These are phyloP conservation scores for Fraxinus sp. DNA, from an alignment of 305 asterid genomes.

Conservation along the genomic window DNA sequence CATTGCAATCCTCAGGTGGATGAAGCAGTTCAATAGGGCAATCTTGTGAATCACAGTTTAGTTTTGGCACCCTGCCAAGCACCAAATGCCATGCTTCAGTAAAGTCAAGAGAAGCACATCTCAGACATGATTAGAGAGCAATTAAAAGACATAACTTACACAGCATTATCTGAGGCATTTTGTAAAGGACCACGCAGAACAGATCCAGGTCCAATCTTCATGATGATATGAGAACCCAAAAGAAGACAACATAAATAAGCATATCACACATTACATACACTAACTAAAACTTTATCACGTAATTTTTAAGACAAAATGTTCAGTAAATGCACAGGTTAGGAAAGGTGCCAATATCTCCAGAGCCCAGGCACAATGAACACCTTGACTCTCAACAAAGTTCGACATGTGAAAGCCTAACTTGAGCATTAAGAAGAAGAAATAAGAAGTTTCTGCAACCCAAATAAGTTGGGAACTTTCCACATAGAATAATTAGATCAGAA, in stretches of 20 bases:
- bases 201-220: conserved; percentile 95
- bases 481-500: background rate
- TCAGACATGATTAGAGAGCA: conserved; percentile 18
- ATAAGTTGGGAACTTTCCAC: background rate
- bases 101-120: conserved; percentile 3
- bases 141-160: conserved; percentile 51
- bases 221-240: conserved; percentile 23
- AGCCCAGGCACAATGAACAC: background rate
- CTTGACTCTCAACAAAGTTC: background rate
- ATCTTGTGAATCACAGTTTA: conserved; percentile 62
- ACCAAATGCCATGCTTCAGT: conserved; percentile 19
- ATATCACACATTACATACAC: background rate
- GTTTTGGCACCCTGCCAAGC: conserved; percentile 68
- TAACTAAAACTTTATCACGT: conserved; percentile 1
- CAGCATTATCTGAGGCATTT: conserved; percentile 70
- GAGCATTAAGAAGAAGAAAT: background rate
- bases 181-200: conserved; percentile 84
- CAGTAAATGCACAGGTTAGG: background rate
- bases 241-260: conserved; percentile 15
- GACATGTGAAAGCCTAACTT: background rate
- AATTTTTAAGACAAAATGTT: conserved; percentile 15
- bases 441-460: conserved; percentile 4
- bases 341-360: background rate
- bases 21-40: conserved; percentile 88
- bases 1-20: conserved; percentile 99